These are phyloP conservation scores for Exserohilum turcica DNA, from an alignment of 2,329 filamentous ascomycete species.

Conservation along the genomic window DNA sequence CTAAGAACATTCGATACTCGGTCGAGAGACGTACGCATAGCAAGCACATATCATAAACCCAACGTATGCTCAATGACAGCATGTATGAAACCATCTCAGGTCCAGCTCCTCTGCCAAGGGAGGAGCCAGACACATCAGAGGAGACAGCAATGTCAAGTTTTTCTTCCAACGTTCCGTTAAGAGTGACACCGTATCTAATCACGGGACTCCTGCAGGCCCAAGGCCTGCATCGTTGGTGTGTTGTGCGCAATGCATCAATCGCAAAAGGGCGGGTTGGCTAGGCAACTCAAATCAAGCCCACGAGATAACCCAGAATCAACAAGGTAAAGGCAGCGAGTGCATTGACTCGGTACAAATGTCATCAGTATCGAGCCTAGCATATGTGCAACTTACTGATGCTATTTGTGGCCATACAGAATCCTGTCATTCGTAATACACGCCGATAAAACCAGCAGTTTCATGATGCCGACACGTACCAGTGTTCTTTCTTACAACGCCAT, in stretches of 20 bases:
- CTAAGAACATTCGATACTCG: no score
- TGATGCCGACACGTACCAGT: conserved; percentile 3
- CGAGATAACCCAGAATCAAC: no score
- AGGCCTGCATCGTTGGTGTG: conserved; percentile 52
- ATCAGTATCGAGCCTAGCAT: conserved; percentile 1
- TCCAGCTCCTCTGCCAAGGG: neutral
- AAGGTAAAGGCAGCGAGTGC: neutral
- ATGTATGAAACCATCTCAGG: neutral
- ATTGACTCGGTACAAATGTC: neutral
- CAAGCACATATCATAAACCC: neutral
- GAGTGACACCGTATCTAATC: conserved; percentile 39
- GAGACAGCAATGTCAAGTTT: conserved; percentile 19
- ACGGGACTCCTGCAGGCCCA: conserved; percentile 51
- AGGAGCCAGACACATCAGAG: neutral
- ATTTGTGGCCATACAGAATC: neutral
- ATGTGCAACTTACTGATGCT: conserved; percentile 6
- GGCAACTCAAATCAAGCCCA: neutral
- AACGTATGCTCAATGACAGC: neutral
- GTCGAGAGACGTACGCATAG: neutral
- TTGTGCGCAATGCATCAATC: neutral
- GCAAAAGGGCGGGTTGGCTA: neutral
- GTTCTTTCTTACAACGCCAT: conserved; percentile 3
- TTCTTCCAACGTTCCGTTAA: conserved; percentile 57
- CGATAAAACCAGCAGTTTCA: conserved; percentile 6
- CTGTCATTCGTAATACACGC: conserved; percentile 5